Conservation (phyloP, 352 stramenopile genomes). For the Globisporangium nodosum region DNA sequence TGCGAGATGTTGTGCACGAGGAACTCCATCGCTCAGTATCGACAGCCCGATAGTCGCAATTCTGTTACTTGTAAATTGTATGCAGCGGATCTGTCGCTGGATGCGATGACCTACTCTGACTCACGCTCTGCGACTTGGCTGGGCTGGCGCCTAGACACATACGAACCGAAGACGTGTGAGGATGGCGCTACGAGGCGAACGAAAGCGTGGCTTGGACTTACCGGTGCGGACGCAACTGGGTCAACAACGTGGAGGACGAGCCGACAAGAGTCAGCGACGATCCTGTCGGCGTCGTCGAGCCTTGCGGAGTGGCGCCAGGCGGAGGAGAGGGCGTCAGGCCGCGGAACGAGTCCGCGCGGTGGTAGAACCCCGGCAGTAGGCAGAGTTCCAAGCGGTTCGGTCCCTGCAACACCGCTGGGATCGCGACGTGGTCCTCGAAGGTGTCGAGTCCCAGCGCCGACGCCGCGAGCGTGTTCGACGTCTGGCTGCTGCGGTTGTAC, state of each 20-base stretch:
- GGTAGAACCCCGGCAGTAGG: not conserved
- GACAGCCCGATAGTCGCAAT: too few species aligned
- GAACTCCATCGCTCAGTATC: conserved; percentile 69
- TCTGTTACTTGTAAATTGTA: too few species aligned
- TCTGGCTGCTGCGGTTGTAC: conserved; percentile 2
- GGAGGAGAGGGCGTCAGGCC: conserved; percentile 6
- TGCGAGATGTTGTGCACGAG: conserved; percentile 97
- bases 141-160: not conserved
- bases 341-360: conserved; percentile 1
- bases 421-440: not conserved
- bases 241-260: not conserved
- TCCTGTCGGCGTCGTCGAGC: not conserved
- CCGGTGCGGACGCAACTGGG: not conserved
- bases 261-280: not conserved
- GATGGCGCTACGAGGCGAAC: too few species aligned
- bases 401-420: not conserved
- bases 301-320: not conserved
- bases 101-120: too few species aligned
- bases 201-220: not conserved
- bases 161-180: too few species aligned
- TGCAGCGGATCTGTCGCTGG: too few species aligned
- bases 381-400: not conserved
- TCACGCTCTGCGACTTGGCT: not conserved
- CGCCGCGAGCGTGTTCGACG: not conserved
- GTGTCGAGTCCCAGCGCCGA: not conserved